Conservation (phyloP, 768 basidiomycete species). For the Leccinum subgranulosum region DNA sequence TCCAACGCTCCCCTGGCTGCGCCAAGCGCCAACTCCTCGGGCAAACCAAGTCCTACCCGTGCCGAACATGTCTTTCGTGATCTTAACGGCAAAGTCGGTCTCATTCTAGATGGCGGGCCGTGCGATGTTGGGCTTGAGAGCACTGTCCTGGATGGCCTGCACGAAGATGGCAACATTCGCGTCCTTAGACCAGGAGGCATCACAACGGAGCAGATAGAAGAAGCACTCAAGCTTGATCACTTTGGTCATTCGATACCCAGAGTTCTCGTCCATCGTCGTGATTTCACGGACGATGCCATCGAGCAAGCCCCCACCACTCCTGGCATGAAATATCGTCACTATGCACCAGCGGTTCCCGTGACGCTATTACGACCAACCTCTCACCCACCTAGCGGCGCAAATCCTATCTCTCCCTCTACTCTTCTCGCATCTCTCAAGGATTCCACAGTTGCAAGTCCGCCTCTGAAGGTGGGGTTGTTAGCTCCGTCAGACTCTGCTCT, state of each 20-base stretch:
- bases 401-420: constrained; percentile 28
- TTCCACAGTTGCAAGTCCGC: constrained; percentile 2
- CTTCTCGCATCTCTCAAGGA: constrained; percentile 45
- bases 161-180: constrained; percentile 70
- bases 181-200: constrained; percentile 90
- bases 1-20: constrained; percentile 81
- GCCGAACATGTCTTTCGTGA: constrained; percentile 84
- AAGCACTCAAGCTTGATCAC: constrained; percentile 46
- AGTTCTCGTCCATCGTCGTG: constrained; percentile 77
- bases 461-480: constrained; percentile 62
- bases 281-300: constrained; percentile 66
- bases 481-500: constrained; percentile 56
- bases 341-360: constrained; percentile 88
- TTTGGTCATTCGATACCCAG: constrained; percentile 40
- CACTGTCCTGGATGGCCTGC: constrained; percentile 89
- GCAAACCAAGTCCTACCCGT: constrained; percentile 90
- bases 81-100: constrained; percentile 63
- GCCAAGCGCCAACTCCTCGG: constrained; percentile 92
- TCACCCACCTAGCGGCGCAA: constrained; percentile 36
- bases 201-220: constrained; percentile 82
- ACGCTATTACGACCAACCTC: constrained; percentile 60
- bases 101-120: constrained; percentile 90
- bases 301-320: constrained; percentile 89
- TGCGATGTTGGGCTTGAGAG: constrained; percentile 93
- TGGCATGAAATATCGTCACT: constrained; percentile 99